Conservation (phyloP, 768 basidiomycete species). For the Gloeophyllum trabeum region DNA sequence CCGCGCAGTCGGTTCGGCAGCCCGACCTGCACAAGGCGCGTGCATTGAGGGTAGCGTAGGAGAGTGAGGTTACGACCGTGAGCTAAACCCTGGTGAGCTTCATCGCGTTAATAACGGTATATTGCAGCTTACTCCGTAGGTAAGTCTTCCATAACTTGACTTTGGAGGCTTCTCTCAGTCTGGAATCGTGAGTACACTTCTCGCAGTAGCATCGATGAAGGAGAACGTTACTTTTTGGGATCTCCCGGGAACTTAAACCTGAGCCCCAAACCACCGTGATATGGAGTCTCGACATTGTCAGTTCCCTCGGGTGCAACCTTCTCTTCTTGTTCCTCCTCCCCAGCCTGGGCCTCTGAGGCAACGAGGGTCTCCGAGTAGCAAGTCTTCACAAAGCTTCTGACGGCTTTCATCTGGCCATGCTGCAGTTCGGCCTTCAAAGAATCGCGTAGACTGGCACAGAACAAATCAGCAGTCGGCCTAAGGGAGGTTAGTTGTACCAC, state of each 20-base stretch:
- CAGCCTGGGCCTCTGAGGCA: slow-evolving; percentile 40
- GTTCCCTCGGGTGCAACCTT: slow-evolving; percentile 46
- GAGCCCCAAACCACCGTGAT: slow-evolving; percentile 71
- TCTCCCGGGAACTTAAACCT: slow-evolving; percentile 89
- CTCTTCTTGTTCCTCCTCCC: slow-evolving; percentile 60
- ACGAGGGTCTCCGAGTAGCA: slow-evolving; percentile 92
- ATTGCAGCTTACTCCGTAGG: slow-evolving; percentile 45
- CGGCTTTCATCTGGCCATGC: slow-evolving; percentile 84
- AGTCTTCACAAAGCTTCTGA: slow-evolving; percentile 84
- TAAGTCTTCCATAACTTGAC: slow-evolving; percentile 94
- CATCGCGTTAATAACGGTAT: neutral
- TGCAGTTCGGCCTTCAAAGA: slow-evolving; percentile 84
- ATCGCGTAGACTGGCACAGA: slow-evolving; percentile 82
- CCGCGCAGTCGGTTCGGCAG: slow-evolving; percentile 90
- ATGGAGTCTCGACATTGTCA: slow-evolving; percentile 41
- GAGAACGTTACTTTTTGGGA: slow-evolving; percentile 63
- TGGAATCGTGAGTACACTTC: slow-evolving; percentile 14
- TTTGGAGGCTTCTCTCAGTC: slow-evolving; percentile 85
- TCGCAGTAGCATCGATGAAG: neutral
- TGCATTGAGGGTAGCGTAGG: slow-evolving; percentile 91
- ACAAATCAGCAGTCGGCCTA: slow-evolving; percentile 85
- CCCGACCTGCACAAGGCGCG: slow-evolving; percentile 95
- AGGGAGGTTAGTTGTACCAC: slow-evolving; percentile 90
- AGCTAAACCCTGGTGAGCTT: slow-evolving; percentile 26
- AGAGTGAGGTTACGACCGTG: slow-evolving; percentile 95